Base-by-base conservation (phyloP, 139 green algal genomes). In the Chlorella vulgaris region DNA sequence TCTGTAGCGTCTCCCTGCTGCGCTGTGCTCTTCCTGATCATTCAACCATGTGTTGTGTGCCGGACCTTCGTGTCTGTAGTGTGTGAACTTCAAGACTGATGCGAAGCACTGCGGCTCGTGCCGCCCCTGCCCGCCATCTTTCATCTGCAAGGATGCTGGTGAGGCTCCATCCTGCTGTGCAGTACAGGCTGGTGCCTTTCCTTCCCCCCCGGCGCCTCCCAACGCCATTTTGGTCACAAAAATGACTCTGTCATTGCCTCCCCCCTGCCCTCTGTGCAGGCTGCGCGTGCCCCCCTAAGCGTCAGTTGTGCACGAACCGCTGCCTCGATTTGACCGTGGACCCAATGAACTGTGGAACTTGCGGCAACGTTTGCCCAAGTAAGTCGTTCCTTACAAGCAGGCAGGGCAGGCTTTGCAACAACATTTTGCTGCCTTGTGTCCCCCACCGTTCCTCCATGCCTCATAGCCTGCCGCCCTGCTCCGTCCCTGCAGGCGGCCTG, bases 271-370 rank as follows among this genome's bases (percentile, higher is more conserved):
- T n/a, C n/a, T n/a, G n/a, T 8, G 67, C 24, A 38, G 67, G 67
- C 39, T 74, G 67, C 67, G 39, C 55, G 24, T 74, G 67, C 67
- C 67, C 67, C 67, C 13, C 24, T 10, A 19, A 7, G 19, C 67
- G 38, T 39, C 67, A 28, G 33, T 26, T 24, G 38, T 51, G 67
- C 55, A n/a, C 38, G 26, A 39, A 39, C 67, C 67, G 42, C 10
- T 74, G 67, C 67, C 33, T 31, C 67, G 35, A 74, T 8, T 28
- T 39, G 0, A 35, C 36, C 21, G 26, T 26, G 13, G 67, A 74
- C 39, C 67, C 67, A 24, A 74, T 74, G 67, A 69, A 69, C 62
- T 69, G 67, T 39, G 67, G 67, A 38, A 74, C 42, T 39, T 74
- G 63, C 67, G 67, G 67, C 26, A 74, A 74, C 67, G 28, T 74